phyloP scores from a whole-genome alignment of 179 eudicot genomes.

The Actinidia arguta region DNA sequence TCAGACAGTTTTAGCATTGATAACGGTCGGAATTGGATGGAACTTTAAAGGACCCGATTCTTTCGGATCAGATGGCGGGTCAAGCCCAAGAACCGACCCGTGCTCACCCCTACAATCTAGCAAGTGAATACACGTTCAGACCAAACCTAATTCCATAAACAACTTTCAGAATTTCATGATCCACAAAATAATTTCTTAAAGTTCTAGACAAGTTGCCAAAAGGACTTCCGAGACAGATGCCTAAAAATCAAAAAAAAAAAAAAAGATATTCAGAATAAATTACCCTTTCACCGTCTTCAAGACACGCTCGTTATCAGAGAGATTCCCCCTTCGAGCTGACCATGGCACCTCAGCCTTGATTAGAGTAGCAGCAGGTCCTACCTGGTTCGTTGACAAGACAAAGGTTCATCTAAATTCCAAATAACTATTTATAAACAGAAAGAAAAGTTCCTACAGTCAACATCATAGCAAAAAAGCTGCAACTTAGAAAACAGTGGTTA shows the following conservation, averaged over 20 bases:
- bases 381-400: conserved; percentile 45
- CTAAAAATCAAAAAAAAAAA: background rate
- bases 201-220: background rate
- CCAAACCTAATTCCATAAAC: background rate
- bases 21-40: too few relatives aligned
- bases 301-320: conserved; percentile 92
- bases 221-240: background rate
- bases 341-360: conserved; percentile 98
- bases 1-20: too few relatives aligned
- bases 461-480: too few relatives aligned
- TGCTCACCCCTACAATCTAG: background rate
- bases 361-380: conserved; percentile 77
- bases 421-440: background rate
- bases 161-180: background rate
- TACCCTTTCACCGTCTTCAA: conserved; percentile 99
- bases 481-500: too few relatives aligned
- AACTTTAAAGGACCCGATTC: too few relatives aligned
- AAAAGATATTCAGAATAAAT: conserved; percentile 9
- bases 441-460: too few relatives aligned
- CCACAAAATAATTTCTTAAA: background rate
- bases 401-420: background rate
- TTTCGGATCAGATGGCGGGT: too few relatives aligned
- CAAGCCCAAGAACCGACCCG: too few relatives aligned
- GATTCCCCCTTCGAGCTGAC: conserved; percentile 83
- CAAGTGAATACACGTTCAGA: background rate